phyloP scores from a whole-genome alignment of 2,329 filamentous ascomycete genomes.

The Cladophialophora psammophila region DNA sequence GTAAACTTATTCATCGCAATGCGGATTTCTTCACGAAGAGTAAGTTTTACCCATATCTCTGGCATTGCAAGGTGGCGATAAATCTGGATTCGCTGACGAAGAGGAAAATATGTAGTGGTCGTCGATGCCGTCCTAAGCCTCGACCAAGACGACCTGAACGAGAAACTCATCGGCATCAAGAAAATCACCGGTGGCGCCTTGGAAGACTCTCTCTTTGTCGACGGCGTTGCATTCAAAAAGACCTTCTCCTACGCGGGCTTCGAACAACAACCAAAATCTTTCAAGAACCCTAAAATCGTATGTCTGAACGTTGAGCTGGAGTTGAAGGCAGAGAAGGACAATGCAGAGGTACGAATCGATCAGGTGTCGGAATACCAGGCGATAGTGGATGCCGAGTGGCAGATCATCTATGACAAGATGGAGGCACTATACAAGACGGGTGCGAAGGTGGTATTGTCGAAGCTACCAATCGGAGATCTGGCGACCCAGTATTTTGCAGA shows the following conservation, averaged over 20 bases:
- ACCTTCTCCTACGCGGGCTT: slow-evolving; percentile 99
- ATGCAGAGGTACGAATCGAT: slow-evolving; percentile 96
- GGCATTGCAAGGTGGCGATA: background rate
- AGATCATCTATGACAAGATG: slow-evolving; percentile 99
- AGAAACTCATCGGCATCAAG: slow-evolving; percentile 97
- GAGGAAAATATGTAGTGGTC: slow-evolving; percentile 71
- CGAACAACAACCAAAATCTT: slow-evolving; percentile 97
- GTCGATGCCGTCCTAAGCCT: slow-evolving; percentile 95
- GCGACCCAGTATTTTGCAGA: slow-evolving; percentile 96
- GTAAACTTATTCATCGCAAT: slow-evolving; percentile 98
- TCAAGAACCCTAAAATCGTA: slow-evolving; percentile 93
- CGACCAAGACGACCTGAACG: slow-evolving; percentile 96
- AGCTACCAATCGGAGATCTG: slow-evolving; percentile 95
- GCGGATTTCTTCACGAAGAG: slow-evolving; percentile 97
- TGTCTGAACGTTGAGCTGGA: slow-evolving; percentile 98
- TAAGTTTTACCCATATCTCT: slow-evolving; percentile 54
- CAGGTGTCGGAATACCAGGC: slow-evolving; percentile 99
- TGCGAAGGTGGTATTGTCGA: slow-evolving; percentile 96
- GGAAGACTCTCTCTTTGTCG: slow-evolving; percentile 94
- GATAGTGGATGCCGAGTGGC: slow-evolving; percentile 98
- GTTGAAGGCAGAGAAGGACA: slow-evolving; percentile 99
- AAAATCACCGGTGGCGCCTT: slow-evolving; percentile 96
- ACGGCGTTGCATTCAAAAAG: slow-evolving; percentile 99
- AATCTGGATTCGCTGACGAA: slow-evolving; percentile 25
- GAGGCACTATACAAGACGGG: slow-evolving; percentile 93